A percentile compares a stretch with the other conserved stretches of the same genome.
phyloP scores from a whole-genome alignment of 441 rosid genomes.

The Pelargonium myrrhifolium region DNA sequence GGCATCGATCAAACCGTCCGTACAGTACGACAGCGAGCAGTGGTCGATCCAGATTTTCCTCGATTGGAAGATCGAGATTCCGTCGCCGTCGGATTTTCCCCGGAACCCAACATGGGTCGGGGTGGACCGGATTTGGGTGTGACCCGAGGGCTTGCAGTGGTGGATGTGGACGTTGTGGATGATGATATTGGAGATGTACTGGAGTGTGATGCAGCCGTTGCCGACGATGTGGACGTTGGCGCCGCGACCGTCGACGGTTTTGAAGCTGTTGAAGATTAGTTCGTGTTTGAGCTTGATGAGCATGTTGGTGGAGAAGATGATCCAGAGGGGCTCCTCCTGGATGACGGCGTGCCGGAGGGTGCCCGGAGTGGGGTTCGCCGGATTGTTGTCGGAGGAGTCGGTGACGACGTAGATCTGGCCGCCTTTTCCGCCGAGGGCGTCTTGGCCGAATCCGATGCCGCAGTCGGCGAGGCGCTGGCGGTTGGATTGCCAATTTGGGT shows the following conservation, averaged over 20 bases:
- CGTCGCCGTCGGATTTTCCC: slow-evolving; percentile 26
- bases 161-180: slow-evolving; percentile 27
- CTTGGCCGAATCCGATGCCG: slow-evolving; percentile 28
- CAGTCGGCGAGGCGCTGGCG: slow-evolving; percentile 31
- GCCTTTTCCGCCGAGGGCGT: slow-evolving; percentile 24
- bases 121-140: slow-evolving; percentile 26
- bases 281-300: slow-evolving; percentile 27
- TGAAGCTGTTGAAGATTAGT: slow-evolving; percentile 19
- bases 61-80: slow-evolving; percentile 12
- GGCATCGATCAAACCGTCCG: slow-evolving; percentile 28
- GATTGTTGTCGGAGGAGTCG: slow-evolving; percentile 19
- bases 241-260: slow-evolving; percentile 34
- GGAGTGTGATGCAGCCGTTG: slow-evolving; percentile 26
- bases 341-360: slow-evolving; percentile 29
- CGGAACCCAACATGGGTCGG: slow-evolving; percentile 21
- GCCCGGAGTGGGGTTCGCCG: slow-evolving; percentile 29
- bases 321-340: slow-evolving; percentile 29
- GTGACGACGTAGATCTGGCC: slow-evolving; percentile 27
- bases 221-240: slow-evolving; percentile 15
- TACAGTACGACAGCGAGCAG: slow-evolving; percentile 23
- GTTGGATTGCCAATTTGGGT: slow-evolving; percentile 25
- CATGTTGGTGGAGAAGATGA: slow-evolving; percentile 27
- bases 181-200: slow-evolving; percentile 26
- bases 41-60: slow-evolving; percentile 31
- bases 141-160: slow-evolving; percentile 6